Evolutionary conservation across 2,329 filamentous ascomycete species (phyloP), one percentile per base, ranked within the genome.

Genomic region (Cladophialophora exuberans): DNA sequence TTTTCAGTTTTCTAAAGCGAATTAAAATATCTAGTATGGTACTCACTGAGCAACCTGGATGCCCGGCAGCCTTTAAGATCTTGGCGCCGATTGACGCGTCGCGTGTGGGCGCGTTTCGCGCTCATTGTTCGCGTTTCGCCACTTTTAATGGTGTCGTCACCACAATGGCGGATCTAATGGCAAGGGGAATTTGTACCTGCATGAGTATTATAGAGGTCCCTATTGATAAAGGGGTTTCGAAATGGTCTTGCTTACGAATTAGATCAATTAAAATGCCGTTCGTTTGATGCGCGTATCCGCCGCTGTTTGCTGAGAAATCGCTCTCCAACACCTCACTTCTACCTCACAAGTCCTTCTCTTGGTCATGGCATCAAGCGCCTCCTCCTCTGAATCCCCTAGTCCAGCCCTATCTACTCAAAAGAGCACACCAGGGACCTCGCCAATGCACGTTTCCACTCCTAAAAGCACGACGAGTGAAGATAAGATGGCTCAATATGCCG

Each of bases 341-440:
- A n/a, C n/a, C n/a, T n/a, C n/a, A n/a, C n/a, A n/a, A n/a, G n/a
- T n/a, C n/a, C n/a, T n/a, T n/a, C n/a, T n/a, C n/a, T n/a, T n/a
- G n/a, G n/a, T n/a, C 10, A 38, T 48, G 58, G 48, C 52, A 18
- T 48, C 23, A 10, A 46, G 31, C 17, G 43, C 58, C 11, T 20
- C 52, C 3, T 48, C 31, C 13, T 56, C 55, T 9, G 45, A 31
- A n/a, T 45, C 58, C 23, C 28, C 28, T 4, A 46, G 52, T 10
- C 30, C 56, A 38, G 36, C 45, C n/a, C 54, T 59, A 56, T 61
- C 59, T 45, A 45, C 49, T 10, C 28, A 17, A 2, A 52, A 47
- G 31, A 52, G 47, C 36, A 59, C 56, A 31, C 53, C 59, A 5
- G 47, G 49, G 2, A 52, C 56, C 9, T 57, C 59, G 15, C 56